Evolutionary conservation across 2,329 filamentous ascomycete genomes (phyloP), one percentile per base, ranked within the genome.

Genomic region (Aspergillus arachidicola): DNA sequence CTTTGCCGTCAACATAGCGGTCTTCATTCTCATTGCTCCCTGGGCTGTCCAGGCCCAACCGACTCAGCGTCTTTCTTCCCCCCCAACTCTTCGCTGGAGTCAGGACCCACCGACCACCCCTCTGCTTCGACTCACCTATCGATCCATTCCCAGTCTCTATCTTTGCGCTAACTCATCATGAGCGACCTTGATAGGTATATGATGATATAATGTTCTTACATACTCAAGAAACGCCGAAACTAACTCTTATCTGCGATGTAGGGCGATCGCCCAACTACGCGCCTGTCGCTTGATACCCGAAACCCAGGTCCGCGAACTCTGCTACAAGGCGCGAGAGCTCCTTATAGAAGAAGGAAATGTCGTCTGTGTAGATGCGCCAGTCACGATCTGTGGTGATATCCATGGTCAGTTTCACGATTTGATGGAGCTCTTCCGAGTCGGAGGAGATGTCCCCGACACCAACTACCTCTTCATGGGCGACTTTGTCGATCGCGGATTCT

Each of bases 381-480:
- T 98, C 64, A 98, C 94, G 78, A 96, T 97, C 86, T 97, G 94
- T 75, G 94, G 94, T 72, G 94, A 97, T 76, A 97, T 98, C 62
- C 94, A 98, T 75, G 94, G 94, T 69, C 94, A 97, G 78, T 97
- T 97, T 75, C 94, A 97, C 74, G 94, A 97, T 76, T 81, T 97
- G 72, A 97, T 97, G 94, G 94, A 97, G 79, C 87, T 97, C 6
- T 97, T 97, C 76, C 88, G 93, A 59, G 94, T 97, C 4, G 94
- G 94, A 65, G 94, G 94, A 67, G 93, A 97, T 76, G 92, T 96
- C 4, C 94, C 94, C 46, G 94, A 97, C 74, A 97, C 94, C 36
- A 97, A 96, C 75, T 97, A 97, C 78, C 87, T 97, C 4, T 97
- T 97, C 81, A 97, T 97, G 93, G 94, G 94, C 76, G 94, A 99